These are phyloP conservation scores for Fabrea salina DNA, from an alignment of 169 alveolate genomes.

Conservation along the genomic window DNA sequence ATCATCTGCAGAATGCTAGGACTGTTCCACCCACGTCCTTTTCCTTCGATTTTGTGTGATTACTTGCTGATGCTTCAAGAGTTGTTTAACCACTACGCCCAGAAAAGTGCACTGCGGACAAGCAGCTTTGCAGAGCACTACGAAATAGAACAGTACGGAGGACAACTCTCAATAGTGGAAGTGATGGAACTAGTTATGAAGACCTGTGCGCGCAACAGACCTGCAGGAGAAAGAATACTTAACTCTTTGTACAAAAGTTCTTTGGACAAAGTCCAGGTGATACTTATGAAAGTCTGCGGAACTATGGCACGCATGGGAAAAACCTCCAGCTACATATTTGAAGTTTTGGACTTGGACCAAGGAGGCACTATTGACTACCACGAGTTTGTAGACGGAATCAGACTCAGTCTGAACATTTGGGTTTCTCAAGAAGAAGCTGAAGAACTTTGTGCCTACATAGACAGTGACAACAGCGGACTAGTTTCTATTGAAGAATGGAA, in stretches of 20 bases:
- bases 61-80: neutral
- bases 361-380: slow-evolving; percentile 21
- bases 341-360: neutral
- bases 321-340: neutral
- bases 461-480: neutral
- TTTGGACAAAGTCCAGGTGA: neutral
- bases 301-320: slow-evolving; percentile 14
- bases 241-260: neutral
- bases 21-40: slow-evolving; percentile 26
- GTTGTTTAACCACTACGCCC: neutral
- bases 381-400: slow-evolving; percentile 11
- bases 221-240: slow-evolving; percentile 3
- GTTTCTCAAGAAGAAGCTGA: slow-evolving; percentile 27
- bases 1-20: slow-evolving; percentile 9
- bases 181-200: slow-evolving; percentile 13
- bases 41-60: neutral
- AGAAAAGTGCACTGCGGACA: neutral
- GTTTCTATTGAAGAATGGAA: slow-evolving; percentile 2
- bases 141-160: slow-evolving; percentile 5
- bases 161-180: slow-evolving; percentile 10
- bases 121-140: slow-evolving; percentile 4
- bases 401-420: slow-evolving; percentile 23
- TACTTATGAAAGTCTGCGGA: neutral
- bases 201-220: neutral
- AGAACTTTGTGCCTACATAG: neutral